phyloP scores from a whole-genome alignment of 441 rosid genomes.

The Gossypium armourianum region DNA sequence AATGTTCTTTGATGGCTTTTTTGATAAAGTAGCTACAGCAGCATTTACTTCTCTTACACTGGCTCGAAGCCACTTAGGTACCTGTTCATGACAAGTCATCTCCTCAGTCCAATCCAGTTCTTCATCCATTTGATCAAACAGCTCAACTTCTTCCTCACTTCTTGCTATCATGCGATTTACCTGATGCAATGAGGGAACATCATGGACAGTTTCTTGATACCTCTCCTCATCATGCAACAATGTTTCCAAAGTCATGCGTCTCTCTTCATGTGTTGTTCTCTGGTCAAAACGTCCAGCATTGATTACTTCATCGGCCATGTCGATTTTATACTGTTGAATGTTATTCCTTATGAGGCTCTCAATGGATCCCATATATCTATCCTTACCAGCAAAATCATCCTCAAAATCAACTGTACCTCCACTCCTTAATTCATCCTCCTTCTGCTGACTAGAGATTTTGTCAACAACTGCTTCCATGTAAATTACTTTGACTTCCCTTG shows the following conservation, averaged over 20 bases:
- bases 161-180: slow-evolving; percentile 97
- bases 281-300: slow-evolving; percentile 99
- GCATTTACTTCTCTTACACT: slow-evolving; percentile 71
- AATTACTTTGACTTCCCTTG: slow-evolving; percentile 89
- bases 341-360: slow-evolving; percentile 98
- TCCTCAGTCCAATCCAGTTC: slow-evolving; percentile 88
- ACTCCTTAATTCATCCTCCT: slow-evolving; percentile 86
- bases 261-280: slow-evolving; percentile 98
- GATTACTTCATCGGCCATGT: slow-evolving; percentile 99
- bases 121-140: slow-evolving; percentile 99
- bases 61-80: slow-evolving; percentile 95
- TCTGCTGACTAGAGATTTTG: slow-evolving; percentile 81
- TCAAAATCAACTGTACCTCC: slow-evolving; percentile 75
- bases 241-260: slow-evolving; percentile 93
- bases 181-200: slow-evolving; percentile 90
- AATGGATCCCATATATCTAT: slow-evolving; percentile 91
- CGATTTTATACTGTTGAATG: slow-evolving; percentile 97
- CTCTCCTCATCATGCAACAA: slow-evolving; percentile 95
- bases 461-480: slow-evolving; percentile 98
- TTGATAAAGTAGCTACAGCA: slow-evolving; percentile 61
- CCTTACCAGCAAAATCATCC: slow-evolving; percentile 98
- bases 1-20: slow-evolving; percentile 74
- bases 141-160: slow-evolving; percentile 85
- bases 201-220: slow-evolving; percentile 88
- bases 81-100: slow-evolving; percentile 83